Evolutionary conservation across 768 basidiomycete genomes (phyloP).

Genomic region (Tricholoma sp.): DNA sequence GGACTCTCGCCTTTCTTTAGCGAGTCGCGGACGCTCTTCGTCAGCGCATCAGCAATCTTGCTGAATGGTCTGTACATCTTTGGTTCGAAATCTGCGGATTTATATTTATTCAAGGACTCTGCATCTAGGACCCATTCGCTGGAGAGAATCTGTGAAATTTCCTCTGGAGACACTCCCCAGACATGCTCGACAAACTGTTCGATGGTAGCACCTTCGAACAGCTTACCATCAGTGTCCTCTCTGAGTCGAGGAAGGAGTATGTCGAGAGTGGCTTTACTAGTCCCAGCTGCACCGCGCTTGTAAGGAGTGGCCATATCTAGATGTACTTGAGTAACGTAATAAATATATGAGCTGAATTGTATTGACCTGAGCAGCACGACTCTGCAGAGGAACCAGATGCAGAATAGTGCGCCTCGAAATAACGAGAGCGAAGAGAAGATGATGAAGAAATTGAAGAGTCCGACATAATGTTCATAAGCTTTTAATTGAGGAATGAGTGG

Average conservation of each 20-base stretch:
- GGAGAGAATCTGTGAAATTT: constrained; percentile 3
- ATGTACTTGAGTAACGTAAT: no score
- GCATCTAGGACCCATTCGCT: constrained; percentile 1
- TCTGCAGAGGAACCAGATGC: neutral
- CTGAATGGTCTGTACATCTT: neutral
- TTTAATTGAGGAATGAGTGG: neutral
- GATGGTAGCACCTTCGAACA: constrained; percentile 4
- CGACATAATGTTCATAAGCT: neutral
- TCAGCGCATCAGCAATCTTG: neutral
- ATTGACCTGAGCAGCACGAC: neutral
- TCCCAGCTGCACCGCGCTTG: neutral
- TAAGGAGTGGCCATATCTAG: neutral
- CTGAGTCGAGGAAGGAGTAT: neutral
- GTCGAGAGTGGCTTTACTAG: neutral
- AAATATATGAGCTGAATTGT: no score
- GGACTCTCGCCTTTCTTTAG: neutral
- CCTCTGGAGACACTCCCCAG: constrained; percentile 1
- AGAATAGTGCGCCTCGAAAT: neutral
- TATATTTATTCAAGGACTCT: neutral
- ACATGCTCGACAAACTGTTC: constrained; percentile 10
- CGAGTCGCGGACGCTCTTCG: neutral
- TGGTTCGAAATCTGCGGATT: neutral
- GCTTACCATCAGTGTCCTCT: neutral
- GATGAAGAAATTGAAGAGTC: neutral
- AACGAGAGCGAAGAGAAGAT: neutral